Conservation (phyloP, 805 yeast species). For the Ascoidea rubescens region DNA sequence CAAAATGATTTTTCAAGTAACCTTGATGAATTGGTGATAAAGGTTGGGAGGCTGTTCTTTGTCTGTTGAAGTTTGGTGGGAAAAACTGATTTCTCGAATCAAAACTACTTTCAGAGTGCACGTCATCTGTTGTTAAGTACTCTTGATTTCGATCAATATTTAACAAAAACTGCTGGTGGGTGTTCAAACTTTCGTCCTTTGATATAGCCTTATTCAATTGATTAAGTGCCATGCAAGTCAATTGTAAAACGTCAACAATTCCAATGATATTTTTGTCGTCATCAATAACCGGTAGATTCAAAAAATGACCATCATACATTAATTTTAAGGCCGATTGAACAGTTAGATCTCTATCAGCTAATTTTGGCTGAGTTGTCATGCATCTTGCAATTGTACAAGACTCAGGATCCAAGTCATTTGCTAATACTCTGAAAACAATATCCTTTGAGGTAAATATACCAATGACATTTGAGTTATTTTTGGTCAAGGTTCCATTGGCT, state of each 20-base stretch:
- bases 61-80: not conserved
- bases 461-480: constrained; percentile 20
- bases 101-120: not conserved
- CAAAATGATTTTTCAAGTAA: not conserved
- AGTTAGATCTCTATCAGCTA: constrained; percentile 24
- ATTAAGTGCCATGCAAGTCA: constrained; percentile 26
- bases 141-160: not conserved
- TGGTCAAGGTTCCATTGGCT: not conserved
- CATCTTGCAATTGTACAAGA: constrained; percentile 26
- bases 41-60: not conserved
- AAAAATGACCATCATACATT: constrained; percentile 32
- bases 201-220: constrained; percentile 19
- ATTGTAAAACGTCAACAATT: constrained; percentile 27
- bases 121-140: not conserved
- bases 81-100: not conserved
- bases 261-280: constrained; percentile 21
- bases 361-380: constrained; percentile 32
- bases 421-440: constrained; percentile 25
- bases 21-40: too few relatives aligned
- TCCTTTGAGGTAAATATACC: constrained; percentile 35
- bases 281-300: constrained; percentile 28
- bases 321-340: constrained; percentile 29
- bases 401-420: constrained; percentile 21
- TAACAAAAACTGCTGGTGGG: not conserved
- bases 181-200: constrained; percentile 2